A percentile compares a stretch with the other conserved stretches of the same genome.
Conservation (phyloP, 768 basidiomycete species). For the Boletus fagicola region DNA sequence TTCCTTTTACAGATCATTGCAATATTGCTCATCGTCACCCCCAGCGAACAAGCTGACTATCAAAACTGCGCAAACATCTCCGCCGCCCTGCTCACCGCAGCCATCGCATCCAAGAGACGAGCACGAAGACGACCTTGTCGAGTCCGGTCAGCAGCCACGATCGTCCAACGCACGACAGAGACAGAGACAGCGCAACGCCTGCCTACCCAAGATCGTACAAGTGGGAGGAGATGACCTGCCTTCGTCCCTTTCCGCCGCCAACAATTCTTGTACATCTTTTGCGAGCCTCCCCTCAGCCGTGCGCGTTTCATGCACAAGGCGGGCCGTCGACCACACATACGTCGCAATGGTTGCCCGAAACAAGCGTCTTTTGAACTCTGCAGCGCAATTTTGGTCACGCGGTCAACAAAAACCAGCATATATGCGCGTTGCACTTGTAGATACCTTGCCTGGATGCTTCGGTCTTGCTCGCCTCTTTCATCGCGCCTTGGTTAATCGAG, state of each 20-base stretch:
- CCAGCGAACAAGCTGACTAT: background rate
- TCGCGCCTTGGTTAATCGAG: conserved; percentile 15
- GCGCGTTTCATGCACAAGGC: conserved; percentile 19
- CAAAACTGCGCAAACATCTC: conserved; percentile 23
- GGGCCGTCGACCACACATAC: conserved; percentile 30
- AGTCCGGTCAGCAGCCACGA: conserved; percentile 15
- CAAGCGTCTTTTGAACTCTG: conserved; percentile 27
- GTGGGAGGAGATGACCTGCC: conserved; percentile 33
- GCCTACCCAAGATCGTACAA: conserved; percentile 26
- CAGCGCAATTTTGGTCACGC: background rate
- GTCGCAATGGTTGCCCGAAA: conserved; percentile 11
- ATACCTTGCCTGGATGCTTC: conserved; percentile 28
- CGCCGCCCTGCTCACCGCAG: conserved; percentile 26
- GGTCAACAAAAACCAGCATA: conserved; percentile 17
- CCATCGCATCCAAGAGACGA: conserved; percentile 28
- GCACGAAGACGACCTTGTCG: conserved; percentile 23
- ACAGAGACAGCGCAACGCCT: conserved; percentile 1
- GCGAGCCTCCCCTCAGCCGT: conserved; percentile 12
- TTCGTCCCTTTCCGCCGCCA: conserved; percentile 29
- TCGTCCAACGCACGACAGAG: conserved; percentile 1
- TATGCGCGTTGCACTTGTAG: conserved; percentile 20
- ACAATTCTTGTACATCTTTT: conserved; percentile 17
- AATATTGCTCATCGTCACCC: background rate
- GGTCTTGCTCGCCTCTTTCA: conserved; percentile 17
- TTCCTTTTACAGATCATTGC: conserved; percentile 29